Conservation (phyloP, 805 yeast species). For the Pichia paraexigua region DNA sequence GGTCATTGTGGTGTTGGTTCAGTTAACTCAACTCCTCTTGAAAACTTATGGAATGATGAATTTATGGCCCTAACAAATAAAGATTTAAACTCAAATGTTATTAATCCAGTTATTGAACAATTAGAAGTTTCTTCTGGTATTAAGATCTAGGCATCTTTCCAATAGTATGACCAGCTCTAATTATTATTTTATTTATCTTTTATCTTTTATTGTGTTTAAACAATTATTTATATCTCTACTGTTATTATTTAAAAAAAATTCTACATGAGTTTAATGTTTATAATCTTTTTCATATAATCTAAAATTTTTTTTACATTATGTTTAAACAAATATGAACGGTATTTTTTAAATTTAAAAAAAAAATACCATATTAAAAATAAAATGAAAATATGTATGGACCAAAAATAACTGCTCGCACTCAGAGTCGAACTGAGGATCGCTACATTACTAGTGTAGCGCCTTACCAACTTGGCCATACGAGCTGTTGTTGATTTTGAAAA, state of each 20-base stretch:
- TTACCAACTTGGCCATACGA: slow-evolving; percentile 19
- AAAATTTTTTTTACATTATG: not conserved
- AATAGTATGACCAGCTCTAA: no score
- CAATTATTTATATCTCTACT: not conserved
- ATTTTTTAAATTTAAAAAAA: no score
- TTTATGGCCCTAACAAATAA: slow-evolving; percentile 58
- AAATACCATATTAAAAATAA: no score
- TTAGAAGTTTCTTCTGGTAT: slow-evolving; percentile 70
- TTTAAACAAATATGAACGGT: not conserved
- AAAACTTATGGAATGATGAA: slow-evolving; percentile 82
- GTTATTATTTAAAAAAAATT: not conserved
- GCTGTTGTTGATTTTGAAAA: slow-evolving; percentile 7
- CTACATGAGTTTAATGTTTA: not conserved
- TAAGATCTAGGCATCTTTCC: slow-evolving; percentile 2
- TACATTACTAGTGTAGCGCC: slow-evolving; percentile 19
- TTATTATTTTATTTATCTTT: no score
- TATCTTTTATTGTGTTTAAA: not conserved
- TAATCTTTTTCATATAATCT: no score
- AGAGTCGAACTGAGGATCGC: slow-evolving; percentile 18
- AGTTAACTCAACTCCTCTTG: slow-evolving; percentile 31
- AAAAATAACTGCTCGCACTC: slow-evolving; percentile 14
- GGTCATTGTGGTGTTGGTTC: slow-evolving; percentile 91
- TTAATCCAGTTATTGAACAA: slow-evolving; percentile 53
- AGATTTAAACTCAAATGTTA: slow-evolving; percentile 60
- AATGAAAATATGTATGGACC: no score